A percentile compares a stretch with the other conserved stretches of the same genome.
Evolutionary conservation across 306 rosid genomes (phyloP).

Genomic region (Vigna nakashimae): DNA sequence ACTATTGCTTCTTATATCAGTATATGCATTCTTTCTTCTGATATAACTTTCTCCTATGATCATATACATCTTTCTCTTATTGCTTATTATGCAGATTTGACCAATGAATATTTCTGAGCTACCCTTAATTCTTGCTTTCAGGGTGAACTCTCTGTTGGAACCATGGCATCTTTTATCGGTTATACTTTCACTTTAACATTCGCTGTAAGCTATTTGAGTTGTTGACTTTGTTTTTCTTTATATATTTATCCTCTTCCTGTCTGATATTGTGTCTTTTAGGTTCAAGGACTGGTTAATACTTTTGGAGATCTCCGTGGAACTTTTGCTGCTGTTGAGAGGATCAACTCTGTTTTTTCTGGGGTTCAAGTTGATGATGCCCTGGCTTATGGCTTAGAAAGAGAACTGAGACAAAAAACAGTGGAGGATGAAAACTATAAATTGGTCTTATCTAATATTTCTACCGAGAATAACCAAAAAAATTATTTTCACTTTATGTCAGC

Average conservation of each 20-base stretch:
- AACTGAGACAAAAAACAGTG: constrained; percentile 68
- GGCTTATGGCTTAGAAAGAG: constrained; percentile 91
- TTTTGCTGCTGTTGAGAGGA: constrained; percentile 92
- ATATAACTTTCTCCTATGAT: not conserved
- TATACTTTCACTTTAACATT: constrained; percentile 96
- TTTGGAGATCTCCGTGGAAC: constrained; percentile 92
- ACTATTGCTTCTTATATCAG: not conserved
- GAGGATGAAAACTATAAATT: constrained; percentile 67
- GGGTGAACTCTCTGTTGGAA: constrained; percentile 97
- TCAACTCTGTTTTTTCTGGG: constrained; percentile 82
- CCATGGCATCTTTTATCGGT: constrained; percentile 95
- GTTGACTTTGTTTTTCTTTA: constrained; percentile 32
- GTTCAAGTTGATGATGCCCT: constrained; percentile 87
- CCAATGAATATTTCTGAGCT: constrained; percentile 38
- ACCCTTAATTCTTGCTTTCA: constrained; percentile 51
- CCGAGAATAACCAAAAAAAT: constrained; percentile 53
- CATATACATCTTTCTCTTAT: constrained; percentile 17
- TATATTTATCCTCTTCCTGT: constrained; percentile 32
- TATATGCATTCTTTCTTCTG: not conserved
- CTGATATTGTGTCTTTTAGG: constrained; percentile 63
- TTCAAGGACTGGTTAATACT: constrained; percentile 97
- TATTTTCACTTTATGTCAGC: constrained; percentile 83
- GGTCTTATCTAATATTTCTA: constrained; percentile 54
- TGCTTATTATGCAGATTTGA: constrained; percentile 25
- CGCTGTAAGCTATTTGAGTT: constrained; percentile 66